Conservation (phyloP, 768 basidiomycete species). For the Naematelia aurantialba region DNA sequence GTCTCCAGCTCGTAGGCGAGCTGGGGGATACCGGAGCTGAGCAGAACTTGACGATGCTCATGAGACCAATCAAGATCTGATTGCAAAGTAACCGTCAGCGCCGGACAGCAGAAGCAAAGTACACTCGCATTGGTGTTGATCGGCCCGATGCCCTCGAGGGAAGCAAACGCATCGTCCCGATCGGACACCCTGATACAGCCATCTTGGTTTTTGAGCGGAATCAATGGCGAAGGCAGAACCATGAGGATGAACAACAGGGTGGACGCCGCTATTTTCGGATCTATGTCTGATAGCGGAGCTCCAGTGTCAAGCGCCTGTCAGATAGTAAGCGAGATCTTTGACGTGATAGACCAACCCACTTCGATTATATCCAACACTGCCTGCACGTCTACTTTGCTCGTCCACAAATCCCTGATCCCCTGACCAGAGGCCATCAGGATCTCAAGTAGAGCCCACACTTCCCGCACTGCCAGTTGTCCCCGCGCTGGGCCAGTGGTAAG, state of each 20-base stretch:
- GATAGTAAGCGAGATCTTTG: background rate
- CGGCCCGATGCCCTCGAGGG: conserved; percentile 28
- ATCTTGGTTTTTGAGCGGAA: conserved; percentile 22
- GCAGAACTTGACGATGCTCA: conserved; percentile 31
- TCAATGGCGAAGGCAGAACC: conserved; percentile 22
- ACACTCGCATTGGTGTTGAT: conserved; percentile 40
- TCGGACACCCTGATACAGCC: conserved; percentile 19
- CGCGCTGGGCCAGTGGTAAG: background rate
- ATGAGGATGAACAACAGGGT: conserved; percentile 29
- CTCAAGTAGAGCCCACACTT: conserved; percentile 38
- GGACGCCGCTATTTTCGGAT: conserved; percentile 2
- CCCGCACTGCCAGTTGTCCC: conserved; percentile 19
- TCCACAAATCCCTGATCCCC: conserved; percentile 20
- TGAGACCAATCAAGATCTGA: conserved; percentile 34
- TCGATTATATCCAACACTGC: conserved; percentile 25
- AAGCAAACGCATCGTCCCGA: conserved; percentile 41
- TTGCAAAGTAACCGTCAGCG: conserved; percentile 9
- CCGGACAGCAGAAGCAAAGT: background rate
- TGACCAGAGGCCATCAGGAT: conserved; percentile 29
- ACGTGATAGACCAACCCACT: conserved; percentile 14
- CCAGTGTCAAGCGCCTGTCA: background rate
- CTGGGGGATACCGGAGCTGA: conserved; percentile 1
- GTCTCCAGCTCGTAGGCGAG: no score
- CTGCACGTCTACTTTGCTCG: background rate
- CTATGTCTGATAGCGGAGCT: background rate